A percentile compares a stretch with the other conserved stretches of the same genome.
Evolutionary conservation across 1,139 yeast genomes (phyloP).

Genomic region (Pichia sp.): DNA sequence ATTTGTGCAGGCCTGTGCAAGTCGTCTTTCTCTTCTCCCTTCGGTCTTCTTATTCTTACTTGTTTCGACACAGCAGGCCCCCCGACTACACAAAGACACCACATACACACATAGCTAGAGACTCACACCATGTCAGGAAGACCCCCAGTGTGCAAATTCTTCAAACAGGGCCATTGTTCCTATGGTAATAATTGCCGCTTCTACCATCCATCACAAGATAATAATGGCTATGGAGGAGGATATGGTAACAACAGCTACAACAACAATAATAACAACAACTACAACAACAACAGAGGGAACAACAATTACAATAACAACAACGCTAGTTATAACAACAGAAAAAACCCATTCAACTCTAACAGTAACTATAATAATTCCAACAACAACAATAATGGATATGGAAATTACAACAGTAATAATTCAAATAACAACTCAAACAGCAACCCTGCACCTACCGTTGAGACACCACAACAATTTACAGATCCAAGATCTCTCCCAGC

Average conservation of each 20-base stretch:
- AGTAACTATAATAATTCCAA: neutral
- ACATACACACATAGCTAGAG: too few relatives aligned
- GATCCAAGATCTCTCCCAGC: slow-evolving; percentile 10
- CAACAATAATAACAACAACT: neutral
- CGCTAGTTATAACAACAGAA: neutral
- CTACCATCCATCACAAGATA: slow-evolving; percentile 32
- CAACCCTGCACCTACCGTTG: neutral
- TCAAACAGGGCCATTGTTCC: slow-evolving; percentile 36
- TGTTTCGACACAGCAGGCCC: too few relatives aligned
- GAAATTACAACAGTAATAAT: slow-evolving; percentile 6
- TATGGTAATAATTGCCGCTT: slow-evolving; percentile 40
- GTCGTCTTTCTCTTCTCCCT: too few relatives aligned
- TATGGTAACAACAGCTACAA: neutral
- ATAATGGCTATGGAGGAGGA: neutral
- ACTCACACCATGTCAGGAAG: slow-evolving; percentile 15
- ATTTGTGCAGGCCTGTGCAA: too few relatives aligned
- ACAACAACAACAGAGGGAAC: slow-evolving; percentile 1
- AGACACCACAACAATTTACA: slow-evolving; percentile 14
- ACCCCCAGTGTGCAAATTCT: slow-evolving; percentile 39
- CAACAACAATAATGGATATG: slow-evolving; percentile 3
- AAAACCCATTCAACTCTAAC: neutral
- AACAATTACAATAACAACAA: neutral
- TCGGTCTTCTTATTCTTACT: too few relatives aligned
- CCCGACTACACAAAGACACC: too few relatives aligned
- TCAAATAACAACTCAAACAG: slow-evolving; percentile 6